Evolutionary conservation across 129 eudicot genomes (phyloP).

Genomic region (Pulicaria dysenterica): DNA sequence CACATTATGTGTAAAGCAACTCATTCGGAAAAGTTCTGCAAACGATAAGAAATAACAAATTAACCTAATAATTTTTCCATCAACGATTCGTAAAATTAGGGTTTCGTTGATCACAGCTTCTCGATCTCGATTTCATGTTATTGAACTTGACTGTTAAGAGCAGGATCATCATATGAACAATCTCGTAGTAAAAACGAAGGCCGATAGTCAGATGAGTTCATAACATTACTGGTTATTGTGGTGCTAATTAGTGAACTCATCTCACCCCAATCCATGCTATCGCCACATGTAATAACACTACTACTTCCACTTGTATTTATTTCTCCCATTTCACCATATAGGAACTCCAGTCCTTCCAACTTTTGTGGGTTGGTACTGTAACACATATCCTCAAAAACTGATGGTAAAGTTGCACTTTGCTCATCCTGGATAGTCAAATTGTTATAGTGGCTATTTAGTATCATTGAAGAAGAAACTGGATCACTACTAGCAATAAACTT

Average conservation of each 20-base stretch:
- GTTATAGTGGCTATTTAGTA: constrained; percentile 33
- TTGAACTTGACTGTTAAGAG: constrained; percentile 25
- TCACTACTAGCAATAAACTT: constrained; percentile 14
- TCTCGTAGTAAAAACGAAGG: constrained; percentile 28
- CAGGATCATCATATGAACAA: constrained; percentile 30
- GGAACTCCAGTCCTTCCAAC: constrained; percentile 63
- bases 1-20: constrained; percentile 23
- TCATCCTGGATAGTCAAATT: constrained; percentile 30
- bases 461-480: constrained; percentile 29
- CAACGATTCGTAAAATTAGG: constrained; percentile 26
- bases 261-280: constrained; percentile 63
- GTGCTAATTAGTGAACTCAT: constrained; percentile 55
- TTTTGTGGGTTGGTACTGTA: constrained; percentile 43
- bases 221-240: constrained; percentile 16
- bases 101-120: constrained; percentile 34
- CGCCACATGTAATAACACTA: constrained; percentile 37
- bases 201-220: constrained; percentile 24
- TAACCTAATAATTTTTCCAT: constrained; percentile 11
- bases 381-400: constrained; percentile 45
- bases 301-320: constrained; percentile 37
- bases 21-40: background rate
- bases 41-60: constrained; percentile 21
- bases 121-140: background rate
- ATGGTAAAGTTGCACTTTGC: constrained; percentile 32
- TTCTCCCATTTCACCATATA: constrained; percentile 45